A percentile compares a stretch with the other conserved stretches of the same genome.
phyloP scores from a whole-genome alignment of 495 filamentous ascomycete genomes.

The Trichoderma erinaceum region DNA sequence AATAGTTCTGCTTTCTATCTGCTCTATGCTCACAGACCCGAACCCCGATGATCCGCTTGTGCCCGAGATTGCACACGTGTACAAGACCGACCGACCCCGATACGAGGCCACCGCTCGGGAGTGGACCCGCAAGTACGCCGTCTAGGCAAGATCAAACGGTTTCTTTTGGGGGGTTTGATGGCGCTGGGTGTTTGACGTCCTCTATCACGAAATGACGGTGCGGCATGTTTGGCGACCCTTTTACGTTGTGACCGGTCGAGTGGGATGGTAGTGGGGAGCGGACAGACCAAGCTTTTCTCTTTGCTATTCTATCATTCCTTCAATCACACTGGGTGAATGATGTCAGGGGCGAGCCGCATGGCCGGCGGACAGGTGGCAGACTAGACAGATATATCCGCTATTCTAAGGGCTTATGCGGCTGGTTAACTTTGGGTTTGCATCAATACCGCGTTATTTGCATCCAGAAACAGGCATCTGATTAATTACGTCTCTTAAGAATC shows the following conservation, averaged over 20 bases:
- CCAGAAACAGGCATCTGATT: constrained; percentile 14
- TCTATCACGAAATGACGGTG: constrained; percentile 12
- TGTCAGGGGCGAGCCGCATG: constrained; percentile 6
- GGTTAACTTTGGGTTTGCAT: constrained; percentile 16
- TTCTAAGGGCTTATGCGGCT: constrained; percentile 12
- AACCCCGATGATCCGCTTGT: constrained; percentile 98
- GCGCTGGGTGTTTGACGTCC: constrained; percentile 14
- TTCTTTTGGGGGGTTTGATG: not conserved
- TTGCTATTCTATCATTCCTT: constrained; percentile 4
- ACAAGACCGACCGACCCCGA: constrained; percentile 94
- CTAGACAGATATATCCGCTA: constrained; percentile 13
- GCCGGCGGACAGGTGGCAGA: constrained; percentile 16
- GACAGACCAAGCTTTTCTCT: not conserved
- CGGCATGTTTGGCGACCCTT: constrained; percentile 4
- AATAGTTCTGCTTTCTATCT: constrained; percentile 92
- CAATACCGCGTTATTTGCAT: constrained; percentile 11
- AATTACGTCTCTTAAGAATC: constrained; percentile 1
- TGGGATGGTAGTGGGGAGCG: not conserved
- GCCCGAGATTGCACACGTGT: constrained; percentile 97
- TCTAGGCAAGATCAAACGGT: constrained; percentile 39
- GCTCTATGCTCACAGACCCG: constrained; percentile 98
- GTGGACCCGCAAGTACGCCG: constrained; percentile 98
- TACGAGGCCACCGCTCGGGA: constrained; percentile 97
- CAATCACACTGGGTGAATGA: not conserved
- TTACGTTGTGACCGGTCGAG: not conserved